Evolutionary conservation across 805 yeast species (phyloP), one percentile per base, ranked within the genome.

Genomic region (Groenewaldozyma salmanticensis): DNA sequence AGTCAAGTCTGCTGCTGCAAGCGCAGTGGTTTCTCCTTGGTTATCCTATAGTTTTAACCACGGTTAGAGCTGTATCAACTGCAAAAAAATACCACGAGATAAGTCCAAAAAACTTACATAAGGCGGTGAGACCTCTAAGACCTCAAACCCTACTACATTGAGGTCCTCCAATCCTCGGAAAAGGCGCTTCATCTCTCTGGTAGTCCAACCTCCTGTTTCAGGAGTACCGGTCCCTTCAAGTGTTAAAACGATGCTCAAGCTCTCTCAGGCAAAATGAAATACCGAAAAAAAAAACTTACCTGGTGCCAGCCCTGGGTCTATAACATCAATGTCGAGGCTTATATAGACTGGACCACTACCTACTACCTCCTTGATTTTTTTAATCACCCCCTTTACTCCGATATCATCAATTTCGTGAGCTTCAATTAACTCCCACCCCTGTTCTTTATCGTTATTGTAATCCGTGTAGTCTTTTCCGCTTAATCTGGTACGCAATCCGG

Each of bases 201-300:
- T 62, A 5, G 77, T 67, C 66, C 79, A 72, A 2, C 90, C 90
- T 13, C 86, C 90, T 3, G 71, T 74, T 54, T 81, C 90, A 50
- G 78, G 72, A 2, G 90, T 81, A 6, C 90, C 90, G 0, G 88
- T 81, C 1, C 82, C n/a, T n/a, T n/a, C n/a, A n/a, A n/a, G n/a
- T n/a, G n/a, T n/a, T n/a, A n/a, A n/a, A n/a, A n/a, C n/a, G n/a
- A n/a, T n/a, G n/a, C n/a, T n/a, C n/a, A n/a, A n/a, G n/a, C n/a
- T n/a, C n/a, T n/a, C n/a, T n/a, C n/a, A n/a, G n/a, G n/a, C n/a
- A n/a, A n/a, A n/a, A n/a, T n/a, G n/a, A n/a, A n/a, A n/a, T n/a
- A n/a, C n/a, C n/a, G n/a, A n/a, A n/a, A n/a, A n/a, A n/a, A n/a
- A n/a, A n/a, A n/a, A n/a, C n/a, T n/a, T n/a, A n/a, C n/a, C 87